Evolutionary conservation across 2,329 filamentous ascomycete genomes (phyloP).

Genomic region (Aspergillus spinulosporus): DNA sequence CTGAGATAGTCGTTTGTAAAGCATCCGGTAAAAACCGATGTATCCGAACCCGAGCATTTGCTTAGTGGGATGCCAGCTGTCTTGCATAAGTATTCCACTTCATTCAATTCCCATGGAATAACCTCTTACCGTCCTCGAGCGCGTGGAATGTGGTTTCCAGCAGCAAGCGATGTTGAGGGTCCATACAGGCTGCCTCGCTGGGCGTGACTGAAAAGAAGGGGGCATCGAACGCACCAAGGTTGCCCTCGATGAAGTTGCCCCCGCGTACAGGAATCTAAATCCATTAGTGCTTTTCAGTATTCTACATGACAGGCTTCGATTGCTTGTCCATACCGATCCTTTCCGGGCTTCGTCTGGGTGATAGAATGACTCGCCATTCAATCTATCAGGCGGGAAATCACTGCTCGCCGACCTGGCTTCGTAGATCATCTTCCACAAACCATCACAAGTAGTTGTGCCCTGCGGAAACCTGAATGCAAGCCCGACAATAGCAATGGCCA

Average conservation of each 20-base stretch:
- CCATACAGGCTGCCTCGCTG: conserved; percentile 15
- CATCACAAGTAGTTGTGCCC: no score
- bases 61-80: background rate
- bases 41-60: background rate
- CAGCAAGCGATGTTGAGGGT: conserved; percentile 15
- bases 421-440: no score
- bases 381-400: no score
- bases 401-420: no score
- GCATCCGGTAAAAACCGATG: background rate
- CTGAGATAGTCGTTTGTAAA: background rate
- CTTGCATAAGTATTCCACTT: background rate
- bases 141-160: conserved; percentile 16
- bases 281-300: no score
- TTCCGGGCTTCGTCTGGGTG: no score
- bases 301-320: no score
- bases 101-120: background rate
- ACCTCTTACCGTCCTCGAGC: conserved; percentile 4
- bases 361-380: no score
- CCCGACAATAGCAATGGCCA: no score
- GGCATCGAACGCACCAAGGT: conserved; percentile 9
- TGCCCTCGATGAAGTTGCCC: background rate
- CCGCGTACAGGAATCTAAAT: no score
- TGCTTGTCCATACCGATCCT: no score
- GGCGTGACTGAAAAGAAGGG: conserved; percentile 17
- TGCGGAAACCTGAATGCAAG: no score